These are phyloP conservation scores for Leccinum griseonigrum DNA, from an alignment of 1,284 basidiomycete species.

Conservation along the genomic window DNA sequence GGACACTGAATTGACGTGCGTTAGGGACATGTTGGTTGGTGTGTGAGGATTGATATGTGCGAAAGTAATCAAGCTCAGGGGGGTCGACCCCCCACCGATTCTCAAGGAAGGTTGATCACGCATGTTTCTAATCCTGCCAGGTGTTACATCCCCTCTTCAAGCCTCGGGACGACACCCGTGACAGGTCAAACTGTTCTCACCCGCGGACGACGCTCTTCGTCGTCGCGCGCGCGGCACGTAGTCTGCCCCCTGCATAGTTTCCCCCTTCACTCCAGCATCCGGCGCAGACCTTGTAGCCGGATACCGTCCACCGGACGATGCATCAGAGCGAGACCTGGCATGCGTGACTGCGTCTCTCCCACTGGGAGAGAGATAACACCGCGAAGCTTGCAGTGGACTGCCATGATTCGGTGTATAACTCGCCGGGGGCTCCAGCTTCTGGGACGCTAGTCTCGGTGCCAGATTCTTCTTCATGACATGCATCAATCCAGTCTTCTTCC, in stretches of 20 bases:
- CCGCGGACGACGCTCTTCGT: slow-evolving; percentile 32
- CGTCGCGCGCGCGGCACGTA: slow-evolving; percentile 21
- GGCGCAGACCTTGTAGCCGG: slow-evolving; percentile 7
- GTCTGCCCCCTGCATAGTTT: slow-evolving; percentile 2
- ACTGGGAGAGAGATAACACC: slow-evolving; percentile 1
- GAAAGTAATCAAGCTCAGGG: no score
- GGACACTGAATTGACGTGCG: slow-evolving; percentile 56
- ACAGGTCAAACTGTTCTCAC: slow-evolving; percentile 21
- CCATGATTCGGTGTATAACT: slow-evolving; percentile 8
- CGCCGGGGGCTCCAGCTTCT: slow-evolving; percentile 49
- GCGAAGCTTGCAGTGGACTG: slow-evolving; percentile 3
- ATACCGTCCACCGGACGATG: slow-evolving; percentile 4
- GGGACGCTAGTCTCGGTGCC: slow-evolving; percentile 54
- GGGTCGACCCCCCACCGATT: no score
- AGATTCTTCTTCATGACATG: slow-evolving; percentile 70
- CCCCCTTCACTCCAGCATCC: slow-evolving; percentile 1
- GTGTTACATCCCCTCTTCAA: not conserved
- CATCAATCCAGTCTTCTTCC: slow-evolving; percentile 63
- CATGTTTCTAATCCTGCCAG: not conserved
- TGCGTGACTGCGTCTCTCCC: slow-evolving; percentile 14
- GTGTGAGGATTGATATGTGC: not conserved
- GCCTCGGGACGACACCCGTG: not conserved
- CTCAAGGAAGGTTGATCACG: not conserved
- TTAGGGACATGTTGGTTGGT: slow-evolving; percentile 48
- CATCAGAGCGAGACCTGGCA: slow-evolving; percentile 30